Evolutionary conservation across 306 rosid species (phyloP).

Genomic region (Prunus salicina): DNA sequence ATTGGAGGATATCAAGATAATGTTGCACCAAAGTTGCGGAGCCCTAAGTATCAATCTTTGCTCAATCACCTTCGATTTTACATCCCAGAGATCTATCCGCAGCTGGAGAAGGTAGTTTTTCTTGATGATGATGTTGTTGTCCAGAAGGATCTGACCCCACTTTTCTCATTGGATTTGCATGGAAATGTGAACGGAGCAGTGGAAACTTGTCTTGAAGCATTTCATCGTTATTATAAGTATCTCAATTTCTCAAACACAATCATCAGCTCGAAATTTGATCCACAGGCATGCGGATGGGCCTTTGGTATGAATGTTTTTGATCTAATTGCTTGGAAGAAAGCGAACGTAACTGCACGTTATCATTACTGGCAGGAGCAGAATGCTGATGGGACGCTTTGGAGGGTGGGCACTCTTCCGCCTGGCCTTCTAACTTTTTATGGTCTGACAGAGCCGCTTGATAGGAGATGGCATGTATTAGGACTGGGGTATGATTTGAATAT

Average conservation of each 20-base stretch:
- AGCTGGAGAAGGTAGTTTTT: conserved; percentile 94
- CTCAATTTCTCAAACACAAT: conserved; percentile 87
- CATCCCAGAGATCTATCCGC: conserved; percentile 94
- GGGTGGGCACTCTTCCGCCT: conserved; percentile 90
- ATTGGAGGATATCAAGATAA: conserved; percentile 66
- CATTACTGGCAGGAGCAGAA: conserved; percentile 97
- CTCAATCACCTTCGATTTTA: conserved; percentile 94
- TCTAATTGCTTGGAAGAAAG: conserved; percentile 91
- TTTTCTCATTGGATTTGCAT: conserved; percentile 90
- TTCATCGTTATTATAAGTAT: conserved; percentile 90
- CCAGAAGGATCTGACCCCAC: conserved; percentile 95
- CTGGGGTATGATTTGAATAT: conserved; percentile 86
- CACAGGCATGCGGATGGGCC: conserved; percentile 99
- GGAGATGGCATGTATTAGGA: conserved; percentile 99
- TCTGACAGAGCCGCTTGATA: conserved; percentile 94
- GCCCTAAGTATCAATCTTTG: conserved; percentile 62
- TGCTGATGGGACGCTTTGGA: conserved; percentile 82
- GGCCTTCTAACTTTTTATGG: conserved; percentile 90
- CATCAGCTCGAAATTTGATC: conserved; percentile 90
- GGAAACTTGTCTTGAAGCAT: conserved; percentile 97
- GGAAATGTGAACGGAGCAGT: conserved; percentile 98
- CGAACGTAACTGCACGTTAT: conserved; percentile 71
- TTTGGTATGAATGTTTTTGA: conserved; percentile 96
- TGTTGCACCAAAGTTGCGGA: conserved; percentile 60
- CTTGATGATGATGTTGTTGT: conserved; percentile 94